Base-by-base conservation (phyloP, 768 basidiomycete genomes). In the Mycena olivaceomarginata region DNA sequence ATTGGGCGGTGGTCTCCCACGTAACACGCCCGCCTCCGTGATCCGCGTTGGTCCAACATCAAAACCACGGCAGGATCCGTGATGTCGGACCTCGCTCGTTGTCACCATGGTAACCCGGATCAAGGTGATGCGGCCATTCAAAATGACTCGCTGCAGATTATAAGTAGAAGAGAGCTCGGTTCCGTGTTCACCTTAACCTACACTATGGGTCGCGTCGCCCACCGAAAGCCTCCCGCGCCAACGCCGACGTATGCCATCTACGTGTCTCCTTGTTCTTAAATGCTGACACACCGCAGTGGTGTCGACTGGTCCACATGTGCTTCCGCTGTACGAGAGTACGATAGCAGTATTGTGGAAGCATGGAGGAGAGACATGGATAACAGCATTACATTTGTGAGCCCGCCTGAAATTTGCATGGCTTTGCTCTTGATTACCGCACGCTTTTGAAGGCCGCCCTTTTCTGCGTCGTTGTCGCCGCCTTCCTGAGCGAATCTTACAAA, bases 401-500 rank as follows among this genome's bases (percentile, higher is more conserved):
- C 40, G 39, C 43, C 60, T 37, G 53, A 41, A 68, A 45, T 59
- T 69, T 53, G 53, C 66, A 13, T 60, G 25, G 59, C 59, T 51
- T 71, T 20, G 12, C 69, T 53, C 64, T 59, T 45, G 67, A 5
- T 56, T 71, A 48, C 31, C 31, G 31, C 31, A 63, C 60, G 31
- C 59, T 60, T 51, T 63, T 43, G 59, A 62, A 70, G 75, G 75
- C 75, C 62, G 67, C 75, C 40, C 67, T 78, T 41, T 78, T 75
- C 64, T 75, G 51, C 41, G 77, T 68, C 31, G 66, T 78, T 18
- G 74, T 76, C 40, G 66, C 77, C 59, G 75, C 77, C 18, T 72
- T 78, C 25, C 46, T 78, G 41, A 72, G 75, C 53, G 65, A 76
- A 59, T 76, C 77, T 25, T 71, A 71, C 63, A 67, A 75, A 45